Percentiles rank a stretch among this genome's conserved stretches.
Evolutionary conservation across 2,329 filamentous ascomycete genomes (phyloP).

Genomic region (Penicillium frequentans): DNA sequence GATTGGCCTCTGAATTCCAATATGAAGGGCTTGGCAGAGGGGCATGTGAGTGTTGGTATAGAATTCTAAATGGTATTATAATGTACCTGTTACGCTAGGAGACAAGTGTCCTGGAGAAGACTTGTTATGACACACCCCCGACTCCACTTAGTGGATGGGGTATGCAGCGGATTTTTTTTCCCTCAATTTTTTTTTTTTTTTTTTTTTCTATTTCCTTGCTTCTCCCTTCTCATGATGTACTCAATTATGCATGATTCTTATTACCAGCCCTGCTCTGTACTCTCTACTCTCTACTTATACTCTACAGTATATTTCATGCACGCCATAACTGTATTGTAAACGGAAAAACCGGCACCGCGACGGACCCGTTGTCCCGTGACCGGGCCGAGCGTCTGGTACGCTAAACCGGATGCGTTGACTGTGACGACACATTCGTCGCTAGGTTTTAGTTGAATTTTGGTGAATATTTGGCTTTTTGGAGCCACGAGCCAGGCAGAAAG

Average conservation of each 20-base stretch:
- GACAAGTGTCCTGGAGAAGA: neutral
- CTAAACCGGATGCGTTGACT: slow-evolving; percentile 6
- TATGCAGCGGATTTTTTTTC: neutral
- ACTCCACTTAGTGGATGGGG: slow-evolving; percentile 4
- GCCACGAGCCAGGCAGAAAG: slow-evolving; percentile 4
- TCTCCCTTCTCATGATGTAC: neutral
- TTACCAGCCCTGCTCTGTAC: too few species aligned
- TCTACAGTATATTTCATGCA: neutral
- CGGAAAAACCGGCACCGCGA: slow-evolving; percentile 8
- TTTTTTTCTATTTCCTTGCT: neutral
- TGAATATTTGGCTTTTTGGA: neutral
- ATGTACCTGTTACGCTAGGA: neutral
- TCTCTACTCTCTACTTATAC: neutral
- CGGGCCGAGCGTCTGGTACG: slow-evolving; percentile 16
- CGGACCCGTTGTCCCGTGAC: slow-evolving; percentile 16
- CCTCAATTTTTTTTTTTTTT: neutral
- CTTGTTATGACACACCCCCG: slow-evolving; percentile 1
- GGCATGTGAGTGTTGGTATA: neutral
- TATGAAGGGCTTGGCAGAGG: neutral
- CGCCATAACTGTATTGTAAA: neutral
- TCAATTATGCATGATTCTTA: neutral
- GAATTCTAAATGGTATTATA: neutral
- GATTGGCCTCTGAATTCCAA: neutral
- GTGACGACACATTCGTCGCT: slow-evolving; percentile 4
- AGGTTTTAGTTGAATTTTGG: neutral